Evolutionary conservation across 371 early-diverging fungal species (phyloP), one percentile per base, ranked within the genome.

Genomic region (Dentiscutata heterogama): DNA sequence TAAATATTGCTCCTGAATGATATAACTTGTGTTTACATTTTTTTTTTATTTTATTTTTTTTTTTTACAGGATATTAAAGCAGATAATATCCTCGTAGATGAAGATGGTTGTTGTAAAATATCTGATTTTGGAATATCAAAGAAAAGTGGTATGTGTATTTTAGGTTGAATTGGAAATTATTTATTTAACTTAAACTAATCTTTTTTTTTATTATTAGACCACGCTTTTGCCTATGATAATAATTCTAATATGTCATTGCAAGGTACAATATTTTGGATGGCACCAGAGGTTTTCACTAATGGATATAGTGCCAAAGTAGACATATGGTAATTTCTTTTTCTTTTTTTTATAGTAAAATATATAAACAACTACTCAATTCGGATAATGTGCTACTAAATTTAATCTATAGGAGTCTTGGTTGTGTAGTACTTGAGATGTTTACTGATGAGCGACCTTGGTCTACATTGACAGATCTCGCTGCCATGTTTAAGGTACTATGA

Each of bases 111-210:
- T 0, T 96, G 97, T 83, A 99, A 99, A 86, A 98, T 99, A 16
- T 94, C 97, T 11, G 99, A 99, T 87, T 99, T 99, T 92, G 99
- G 99, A 10, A 91, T 99, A 8, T 96, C 98, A 3, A 97, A 96
- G 84, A 93, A 91, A 85, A 92, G 89, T 78, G 93, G 86, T 81
- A 88, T 88, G 50, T 50, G 50, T 42, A 18, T 2, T 64, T 64
- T 65, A 18, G 16, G 11, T 29, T 64, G 14, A 51, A 54, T 31
- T 71, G 53, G 53, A n/a, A 61, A 31, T 14, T n/a, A 31, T 25
- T 65, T 35, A 18, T 3, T 3, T 16, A 31, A 31, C 4, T 64
- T 65, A 31, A 42, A 42, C 35, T 51, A 51, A 39, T 20, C 27
- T 54, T 27, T 46, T 54, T 27, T 46, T 35, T 50, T 72, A 42